Evolutionary conservation across 139 green algal genomes (phyloP).

Genomic region (Auxenochlorella protothecoides): DNA sequence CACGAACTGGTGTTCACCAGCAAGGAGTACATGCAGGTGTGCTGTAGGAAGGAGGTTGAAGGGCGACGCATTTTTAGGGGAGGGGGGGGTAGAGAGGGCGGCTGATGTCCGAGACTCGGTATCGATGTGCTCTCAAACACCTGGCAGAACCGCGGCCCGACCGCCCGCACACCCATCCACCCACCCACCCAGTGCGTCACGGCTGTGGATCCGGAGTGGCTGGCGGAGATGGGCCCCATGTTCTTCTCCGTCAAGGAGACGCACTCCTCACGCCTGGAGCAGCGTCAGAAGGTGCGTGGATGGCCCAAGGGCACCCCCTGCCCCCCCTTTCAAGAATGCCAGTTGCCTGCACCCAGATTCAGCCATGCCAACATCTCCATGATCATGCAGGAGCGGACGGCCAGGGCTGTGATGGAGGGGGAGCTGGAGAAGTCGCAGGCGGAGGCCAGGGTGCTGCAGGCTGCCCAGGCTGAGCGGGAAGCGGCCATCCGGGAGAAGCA

Average conservation of each 20-base stretch:
- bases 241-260: conserved; percentile 95
- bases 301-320: not conserved
- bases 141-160: too few species aligned
- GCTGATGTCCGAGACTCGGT: not conserved
- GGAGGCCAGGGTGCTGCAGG: conserved; percentile 24
- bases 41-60: not conserved
- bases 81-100: not conserved
- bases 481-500: conserved; percentile 31
- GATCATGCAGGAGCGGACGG: conserved; percentile 33
- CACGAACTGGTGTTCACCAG: conserved; percentile 94
- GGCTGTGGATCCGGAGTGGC: conserved; percentile 93
- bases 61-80: not conserved
- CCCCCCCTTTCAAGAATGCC: not conserved
- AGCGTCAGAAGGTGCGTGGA: conserved; percentile 44
- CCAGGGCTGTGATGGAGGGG: conserved; percentile 67
- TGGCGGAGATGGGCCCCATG: conserved; percentile 94
- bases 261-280: conserved; percentile 65
- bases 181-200: conserved; percentile 72
- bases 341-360: too few species aligned
- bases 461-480: conserved; percentile 12
- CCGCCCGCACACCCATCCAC: not conserved
- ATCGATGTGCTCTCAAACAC: too few species aligned
- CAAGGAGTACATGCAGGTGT: conserved; percentile 93
- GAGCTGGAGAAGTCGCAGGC: conserved; percentile 52
- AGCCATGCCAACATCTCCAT: not conserved